A percentile compares a stretch with the other conserved stretches of the same genome.
Conservation (phyloP, 2,329 filamentous ascomycete genomes). For the Nemania diffusa region DNA sequence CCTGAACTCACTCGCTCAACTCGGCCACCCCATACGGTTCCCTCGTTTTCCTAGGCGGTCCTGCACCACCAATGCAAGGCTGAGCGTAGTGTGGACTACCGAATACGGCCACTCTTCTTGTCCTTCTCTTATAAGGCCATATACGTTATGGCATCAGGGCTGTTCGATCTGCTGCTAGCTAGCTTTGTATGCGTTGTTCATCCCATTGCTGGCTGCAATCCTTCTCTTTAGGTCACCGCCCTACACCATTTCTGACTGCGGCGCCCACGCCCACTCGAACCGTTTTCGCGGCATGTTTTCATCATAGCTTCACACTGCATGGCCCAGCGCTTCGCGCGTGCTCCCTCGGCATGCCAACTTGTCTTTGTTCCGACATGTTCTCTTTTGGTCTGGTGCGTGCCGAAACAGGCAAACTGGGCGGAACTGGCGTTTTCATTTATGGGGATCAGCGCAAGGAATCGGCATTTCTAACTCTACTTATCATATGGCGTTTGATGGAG, state of each 20-base stretch:
- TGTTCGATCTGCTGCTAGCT: slow-evolving; percentile 13
- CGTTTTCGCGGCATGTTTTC: slow-evolving; percentile 17
- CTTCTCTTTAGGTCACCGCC: slow-evolving; percentile 11
- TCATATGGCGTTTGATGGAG: slow-evolving; percentile 30
- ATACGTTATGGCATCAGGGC: neutral
- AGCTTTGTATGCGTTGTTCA: slow-evolving; percentile 1
- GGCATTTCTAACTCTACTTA: slow-evolving; percentile 12
- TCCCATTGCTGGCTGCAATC: slow-evolving; percentile 11
- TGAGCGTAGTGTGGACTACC: slow-evolving; percentile 22
- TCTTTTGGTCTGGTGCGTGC: slow-evolving; percentile 14
- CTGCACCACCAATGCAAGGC: slow-evolving; percentile 25
- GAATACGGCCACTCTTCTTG: slow-evolving; percentile 13
- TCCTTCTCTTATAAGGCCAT: slow-evolving; percentile 15
- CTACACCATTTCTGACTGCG: slow-evolving; percentile 11
- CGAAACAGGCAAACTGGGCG: slow-evolving; percentile 9
- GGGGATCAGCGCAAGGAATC: slow-evolving; percentile 31
- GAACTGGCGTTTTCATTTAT: slow-evolving; percentile 31
- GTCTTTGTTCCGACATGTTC: slow-evolving; percentile 21
- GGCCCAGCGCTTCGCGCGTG: slow-evolving; percentile 24
- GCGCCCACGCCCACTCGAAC: slow-evolving; percentile 23
- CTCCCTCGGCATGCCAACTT: slow-evolving; percentile 8
- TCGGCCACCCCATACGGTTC: slow-evolving; percentile 1
- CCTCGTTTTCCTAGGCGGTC: slow-evolving; percentile 17
- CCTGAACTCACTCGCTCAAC: slow-evolving; percentile 1
- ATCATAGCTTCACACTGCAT: slow-evolving; percentile 26